phyloP scores from a whole-genome alignment of 2,329 filamentous ascomycete genomes.

The Monascus ruber region DNA sequence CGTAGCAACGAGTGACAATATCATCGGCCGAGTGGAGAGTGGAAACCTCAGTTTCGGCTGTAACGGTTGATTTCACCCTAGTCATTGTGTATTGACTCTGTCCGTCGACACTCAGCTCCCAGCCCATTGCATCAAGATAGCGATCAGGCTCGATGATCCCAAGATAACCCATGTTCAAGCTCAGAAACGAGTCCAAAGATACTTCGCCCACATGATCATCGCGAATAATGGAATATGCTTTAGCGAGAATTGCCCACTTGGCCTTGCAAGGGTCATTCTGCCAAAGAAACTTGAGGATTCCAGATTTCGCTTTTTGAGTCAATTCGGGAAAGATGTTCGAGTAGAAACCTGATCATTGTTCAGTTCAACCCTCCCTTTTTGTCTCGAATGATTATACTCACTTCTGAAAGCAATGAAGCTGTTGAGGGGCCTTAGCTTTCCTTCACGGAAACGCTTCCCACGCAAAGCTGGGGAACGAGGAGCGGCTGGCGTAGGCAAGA shows the following conservation, averaged over 20 bases:
- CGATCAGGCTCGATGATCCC: slow-evolving; percentile 33
- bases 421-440: slow-evolving; percentile 22
- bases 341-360: slow-evolving; percentile 33
- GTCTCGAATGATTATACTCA: slow-evolving; percentile 11
- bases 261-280: slow-evolving; percentile 38
- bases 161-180: slow-evolving; percentile 35
- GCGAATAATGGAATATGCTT: slow-evolving; percentile 44
- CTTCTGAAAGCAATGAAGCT: slow-evolving; percentile 29
- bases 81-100: slow-evolving; percentile 15
- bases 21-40: slow-evolving; percentile 23
- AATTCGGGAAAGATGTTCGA: slow-evolving; percentile 34
- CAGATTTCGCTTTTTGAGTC: slow-evolving; percentile 44
- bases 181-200: slow-evolving; percentile 38
- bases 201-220: slow-evolving; percentile 39
- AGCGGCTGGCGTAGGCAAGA: slow-evolving; percentile 2
- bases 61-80: slow-evolving; percentile 6
- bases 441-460: slow-evolving; percentile 9
- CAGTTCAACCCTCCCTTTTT: slow-evolving; percentile 1
- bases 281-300: slow-evolving; percentile 40
- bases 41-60: slow-evolving; percentile 11
- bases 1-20: slow-evolving; percentile 21
- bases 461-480: slow-evolving; percentile 6
- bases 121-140: slow-evolving; percentile 40
- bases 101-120: slow-evolving; percentile 27
- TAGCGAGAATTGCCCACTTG: slow-evolving; percentile 43